These are phyloP conservation scores for Lodderomyces elongisporus DNA, from an alignment of 1,139 yeast genomes.

Conservation along the genomic window DNA sequence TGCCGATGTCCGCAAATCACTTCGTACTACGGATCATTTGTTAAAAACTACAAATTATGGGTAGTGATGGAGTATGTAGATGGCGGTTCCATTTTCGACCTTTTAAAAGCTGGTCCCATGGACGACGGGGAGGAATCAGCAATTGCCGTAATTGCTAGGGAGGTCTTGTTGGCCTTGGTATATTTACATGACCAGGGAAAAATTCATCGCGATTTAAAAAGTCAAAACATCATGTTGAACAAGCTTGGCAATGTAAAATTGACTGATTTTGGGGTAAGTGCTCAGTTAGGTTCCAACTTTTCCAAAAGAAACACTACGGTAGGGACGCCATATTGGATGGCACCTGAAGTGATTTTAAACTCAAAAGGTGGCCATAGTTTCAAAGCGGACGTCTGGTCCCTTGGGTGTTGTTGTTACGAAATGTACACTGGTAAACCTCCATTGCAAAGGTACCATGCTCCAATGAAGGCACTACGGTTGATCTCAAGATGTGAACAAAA, in stretches of 20 bases:
- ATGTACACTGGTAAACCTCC: conserved; percentile 85
- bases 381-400: conserved; percentile 93
- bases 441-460: conserved; percentile 57
- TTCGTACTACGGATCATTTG: conserved; percentile 73
- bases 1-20: conserved; percentile 67
- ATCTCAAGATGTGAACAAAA: conserved; percentile 37
- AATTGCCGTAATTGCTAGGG: conserved; percentile 54
- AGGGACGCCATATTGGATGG: conserved; percentile 99
- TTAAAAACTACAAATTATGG: conserved; percentile 75
- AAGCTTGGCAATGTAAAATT: conserved; percentile 74
- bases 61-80: conserved; percentile 81
- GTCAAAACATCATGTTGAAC: conserved; percentile 74
- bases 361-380: conserved; percentile 72
- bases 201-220: conserved; percentile 83
- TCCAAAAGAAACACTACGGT: conserved; percentile 85
- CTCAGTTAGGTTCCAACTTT: conserved; percentile 73
- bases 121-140: conserved; percentile 39
- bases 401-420: conserved; percentile 88
- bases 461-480: conserved; percentile 68
- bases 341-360: conserved; percentile 90
- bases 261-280: conserved; percentile 96
- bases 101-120: conserved; percentile 58
- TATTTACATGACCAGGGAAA: conserved; percentile 75
- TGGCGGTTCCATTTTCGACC: conserved; percentile 78
- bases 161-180: conserved; percentile 60